These are phyloP conservation scores for Macrocybe sp. DNA, from an alignment of 1,284 basidiomycete species.

Conservation along the genomic window DNA sequence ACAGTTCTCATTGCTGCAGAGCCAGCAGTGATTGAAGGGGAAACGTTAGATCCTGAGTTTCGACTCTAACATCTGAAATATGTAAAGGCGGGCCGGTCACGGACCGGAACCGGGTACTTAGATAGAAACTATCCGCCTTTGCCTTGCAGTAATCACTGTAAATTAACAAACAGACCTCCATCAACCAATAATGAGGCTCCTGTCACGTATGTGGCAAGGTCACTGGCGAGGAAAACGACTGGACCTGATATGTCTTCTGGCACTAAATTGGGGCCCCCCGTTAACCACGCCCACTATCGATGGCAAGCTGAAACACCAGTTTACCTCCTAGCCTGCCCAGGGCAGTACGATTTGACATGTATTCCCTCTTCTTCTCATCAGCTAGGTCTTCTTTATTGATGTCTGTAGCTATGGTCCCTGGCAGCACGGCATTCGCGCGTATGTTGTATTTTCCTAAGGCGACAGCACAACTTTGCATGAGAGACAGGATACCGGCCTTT, in stretches of 20 bases:
- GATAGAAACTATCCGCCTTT: neutral
- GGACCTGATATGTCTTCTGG: slow-evolving; percentile 78
- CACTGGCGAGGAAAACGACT: slow-evolving; percentile 71
- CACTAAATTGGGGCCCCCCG: slow-evolving; percentile 25
- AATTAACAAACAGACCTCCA: slow-evolving; percentile 75
- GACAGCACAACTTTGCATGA: slow-evolving; percentile 83
- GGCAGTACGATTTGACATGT: slow-evolving; percentile 65
- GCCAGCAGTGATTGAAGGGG: slow-evolving; percentile 43
- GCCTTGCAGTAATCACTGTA: slow-evolving; percentile 44
- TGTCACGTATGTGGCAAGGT: slow-evolving; percentile 72
- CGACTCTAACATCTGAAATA: slow-evolving; percentile 8
- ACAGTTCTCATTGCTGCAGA: slow-evolving; percentile 50
- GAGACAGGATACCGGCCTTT: slow-evolving; percentile 73
- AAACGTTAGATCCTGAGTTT: slow-evolving; percentile 31
- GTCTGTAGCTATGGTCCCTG: slow-evolving; percentile 73
- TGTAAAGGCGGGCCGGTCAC: neutral
- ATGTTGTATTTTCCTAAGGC: slow-evolving; percentile 75
- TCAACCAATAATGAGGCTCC: slow-evolving; percentile 71
- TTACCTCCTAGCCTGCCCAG: slow-evolving; percentile 64
- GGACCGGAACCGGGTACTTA: slow-evolving; percentile 3
- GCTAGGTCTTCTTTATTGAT: slow-evolving; percentile 78
- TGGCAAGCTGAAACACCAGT: slow-evolving; percentile 9
- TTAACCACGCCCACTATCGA: neutral
- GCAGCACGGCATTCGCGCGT: slow-evolving; percentile 63
- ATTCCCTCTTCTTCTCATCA: slow-evolving; percentile 54